Conservation (phyloP, 1,284 basidiomycete species). For the Naganishia liquefaciens region DNA sequence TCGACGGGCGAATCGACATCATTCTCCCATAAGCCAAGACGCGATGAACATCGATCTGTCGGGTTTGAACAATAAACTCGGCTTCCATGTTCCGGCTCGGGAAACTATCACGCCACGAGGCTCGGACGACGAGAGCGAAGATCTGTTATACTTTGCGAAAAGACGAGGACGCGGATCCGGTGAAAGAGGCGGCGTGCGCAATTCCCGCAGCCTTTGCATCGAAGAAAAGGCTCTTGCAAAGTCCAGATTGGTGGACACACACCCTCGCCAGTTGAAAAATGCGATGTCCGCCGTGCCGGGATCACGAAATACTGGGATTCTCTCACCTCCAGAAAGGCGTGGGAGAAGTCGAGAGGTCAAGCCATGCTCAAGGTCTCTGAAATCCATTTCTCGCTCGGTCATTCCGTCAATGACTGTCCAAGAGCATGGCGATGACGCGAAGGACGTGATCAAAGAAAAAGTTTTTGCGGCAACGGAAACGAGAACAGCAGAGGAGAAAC, state of each 20-base stretch:
- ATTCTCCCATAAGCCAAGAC: background rate
- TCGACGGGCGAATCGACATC: background rate
- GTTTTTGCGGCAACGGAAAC: slow-evolving; percentile 6
- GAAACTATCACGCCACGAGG: slow-evolving; percentile 20
- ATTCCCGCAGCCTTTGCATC: slow-evolving; percentile 16
- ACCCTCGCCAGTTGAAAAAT: background rate
- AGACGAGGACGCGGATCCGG: background rate
- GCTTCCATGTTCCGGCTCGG: slow-evolving; percentile 15
- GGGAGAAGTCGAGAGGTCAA: slow-evolving; percentile 22
- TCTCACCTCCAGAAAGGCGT: slow-evolving; percentile 18
- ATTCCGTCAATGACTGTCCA: background rate
- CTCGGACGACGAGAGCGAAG: slow-evolving; percentile 22
- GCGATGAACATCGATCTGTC: background rate
- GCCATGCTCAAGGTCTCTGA: slow-evolving; percentile 12
- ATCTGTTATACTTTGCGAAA: background rate
- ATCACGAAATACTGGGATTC: background rate
- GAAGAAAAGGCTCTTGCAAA: slow-evolving; percentile 7
- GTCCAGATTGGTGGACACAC: background rate
- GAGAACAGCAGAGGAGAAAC: slow-evolving; percentile 3
- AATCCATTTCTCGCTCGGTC: background rate
- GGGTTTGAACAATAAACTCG: slow-evolving; percentile 20
- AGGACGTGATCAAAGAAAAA: background rate
- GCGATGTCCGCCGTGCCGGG: background rate
- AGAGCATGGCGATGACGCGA: background rate
- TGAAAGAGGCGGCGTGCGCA: background rate